Evolutionary conservation across 768 basidiomycete species (phyloP).

Genomic region (Dacryopinax spathularia): DNA sequence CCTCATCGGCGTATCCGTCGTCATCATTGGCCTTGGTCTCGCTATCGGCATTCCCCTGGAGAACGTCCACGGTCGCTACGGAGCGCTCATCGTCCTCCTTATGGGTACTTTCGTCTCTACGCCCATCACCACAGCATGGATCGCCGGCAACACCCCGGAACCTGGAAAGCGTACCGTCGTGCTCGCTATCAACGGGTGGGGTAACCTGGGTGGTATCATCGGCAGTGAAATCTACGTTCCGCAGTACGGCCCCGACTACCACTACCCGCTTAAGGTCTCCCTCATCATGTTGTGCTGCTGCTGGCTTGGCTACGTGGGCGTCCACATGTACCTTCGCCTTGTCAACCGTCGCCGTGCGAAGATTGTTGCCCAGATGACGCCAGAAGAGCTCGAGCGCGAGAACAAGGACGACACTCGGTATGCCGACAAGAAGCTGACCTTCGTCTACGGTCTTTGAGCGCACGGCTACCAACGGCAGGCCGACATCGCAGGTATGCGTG

Average conservation of each 20-base stretch:
- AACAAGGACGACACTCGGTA: conserved; percentile 5
- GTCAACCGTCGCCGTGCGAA: conserved; percentile 7
- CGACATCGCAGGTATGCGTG: no score
- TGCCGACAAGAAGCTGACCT: conserved; percentile 14
- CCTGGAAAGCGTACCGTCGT: conserved; percentile 12
- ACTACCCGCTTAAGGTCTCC: conserved; percentile 10
- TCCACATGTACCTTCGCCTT: conserved; percentile 5
- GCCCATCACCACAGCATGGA: not conserved
- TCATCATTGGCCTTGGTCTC: not conserved
- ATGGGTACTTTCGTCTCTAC: not conserved
- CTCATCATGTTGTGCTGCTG: conserved; percentile 9
- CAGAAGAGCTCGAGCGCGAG: conserved; percentile 12
- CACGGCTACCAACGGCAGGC: not conserved
- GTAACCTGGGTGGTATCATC: conserved; percentile 9
- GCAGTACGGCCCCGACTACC: conserved; percentile 10
- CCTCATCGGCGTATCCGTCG: conserved; percentile 5
- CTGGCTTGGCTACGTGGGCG: conserved; percentile 5
- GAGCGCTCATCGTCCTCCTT: not conserved
- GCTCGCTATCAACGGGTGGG: conserved; percentile 12
- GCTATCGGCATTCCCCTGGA: not conserved
- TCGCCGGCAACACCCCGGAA: conserved; percentile 11
- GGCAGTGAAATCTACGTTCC: conserved; percentile 11
- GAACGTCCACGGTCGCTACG: not conserved
- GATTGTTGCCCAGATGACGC: conserved; percentile 7
- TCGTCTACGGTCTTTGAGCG: conserved; percentile 7